These are phyloP conservation scores for Ilex asprella DNA, from an alignment of 257 asterid genomes.

Conservation along the genomic window DNA sequence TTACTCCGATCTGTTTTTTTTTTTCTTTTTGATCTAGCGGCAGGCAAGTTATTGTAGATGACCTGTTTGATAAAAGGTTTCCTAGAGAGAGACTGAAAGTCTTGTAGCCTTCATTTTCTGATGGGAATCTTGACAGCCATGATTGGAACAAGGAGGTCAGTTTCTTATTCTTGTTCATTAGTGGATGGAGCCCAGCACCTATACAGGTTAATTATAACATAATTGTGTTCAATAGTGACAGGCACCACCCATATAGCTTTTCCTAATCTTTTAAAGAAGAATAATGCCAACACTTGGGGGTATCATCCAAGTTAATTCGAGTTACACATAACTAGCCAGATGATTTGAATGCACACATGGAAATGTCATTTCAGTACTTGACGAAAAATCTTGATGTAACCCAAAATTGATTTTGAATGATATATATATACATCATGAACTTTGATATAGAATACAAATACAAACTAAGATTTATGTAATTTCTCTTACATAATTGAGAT, in stretches of 20 bases:
- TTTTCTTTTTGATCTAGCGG: not conserved
- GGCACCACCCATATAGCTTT: not conserved
- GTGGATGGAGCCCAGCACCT: slow-evolving; percentile 10
- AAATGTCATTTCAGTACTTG: no score
- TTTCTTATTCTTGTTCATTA: slow-evolving; percentile 1
- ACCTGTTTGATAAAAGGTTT: not conserved
- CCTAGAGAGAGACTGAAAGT: not conserved
- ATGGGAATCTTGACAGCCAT: slow-evolving; percentile 7
- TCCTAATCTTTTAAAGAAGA: not conserved
- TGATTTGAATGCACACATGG: no score
- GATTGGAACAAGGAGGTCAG: slow-evolving; percentile 8
- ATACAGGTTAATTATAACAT: not conserved
- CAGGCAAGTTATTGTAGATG: not conserved
- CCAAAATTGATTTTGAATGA: no score
- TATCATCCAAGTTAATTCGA: no score
- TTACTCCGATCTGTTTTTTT: not conserved
- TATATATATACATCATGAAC: no score
- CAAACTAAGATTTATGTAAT: no score
- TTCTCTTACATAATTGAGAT: no score
- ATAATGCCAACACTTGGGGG: no score
- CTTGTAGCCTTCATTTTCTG: not conserved
- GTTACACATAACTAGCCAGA: no score
- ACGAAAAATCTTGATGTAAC: no score
- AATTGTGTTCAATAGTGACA: not conserved
- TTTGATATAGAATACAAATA: no score